These are phyloP conservation scores for Harringtonia lauricola DNA, from an alignment of 2,329 filamentous ascomycete species.

Conservation along the genomic window DNA sequence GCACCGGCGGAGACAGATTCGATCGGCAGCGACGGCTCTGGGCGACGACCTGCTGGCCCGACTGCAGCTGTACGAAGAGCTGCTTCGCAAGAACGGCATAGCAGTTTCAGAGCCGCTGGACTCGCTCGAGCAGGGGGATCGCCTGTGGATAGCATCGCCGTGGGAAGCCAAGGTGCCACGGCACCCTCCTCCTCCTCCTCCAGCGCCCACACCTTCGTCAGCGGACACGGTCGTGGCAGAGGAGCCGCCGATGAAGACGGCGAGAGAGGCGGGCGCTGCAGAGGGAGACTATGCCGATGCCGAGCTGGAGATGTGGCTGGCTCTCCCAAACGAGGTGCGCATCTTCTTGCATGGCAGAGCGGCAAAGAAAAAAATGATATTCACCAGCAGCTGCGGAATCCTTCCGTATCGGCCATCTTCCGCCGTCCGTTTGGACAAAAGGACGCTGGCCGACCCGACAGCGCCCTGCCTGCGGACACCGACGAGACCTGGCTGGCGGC, in stretches of 20 bases:
- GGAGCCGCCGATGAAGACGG: too few relatives aligned
- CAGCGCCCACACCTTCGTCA: too few relatives aligned
- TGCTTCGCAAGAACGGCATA: constrained; percentile 17
- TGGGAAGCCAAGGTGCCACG: constrained; percentile 5
- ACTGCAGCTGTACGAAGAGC: constrained; percentile 16
- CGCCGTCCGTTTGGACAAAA: not conserved
- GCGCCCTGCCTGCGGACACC: too few relatives aligned
- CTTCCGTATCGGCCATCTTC: constrained; percentile 2
- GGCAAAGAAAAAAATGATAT: too few relatives aligned
- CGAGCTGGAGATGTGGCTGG: constrained; percentile 1
- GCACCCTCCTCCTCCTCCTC: too few relatives aligned
- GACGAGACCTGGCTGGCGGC: not conserved
- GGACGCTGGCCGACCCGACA: not conserved
- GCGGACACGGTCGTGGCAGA: too few relatives aligned
- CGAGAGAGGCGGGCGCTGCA: too few relatives aligned
- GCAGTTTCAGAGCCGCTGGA: constrained; percentile 8
- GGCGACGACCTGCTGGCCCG: constrained; percentile 17
- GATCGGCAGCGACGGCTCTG: constrained; percentile 14
- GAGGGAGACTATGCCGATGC: not conserved
- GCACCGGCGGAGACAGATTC: constrained; percentile 13
- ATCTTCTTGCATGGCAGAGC: too few relatives aligned
- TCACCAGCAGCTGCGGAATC: constrained; percentile 1
- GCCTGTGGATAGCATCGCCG: constrained; percentile 16
- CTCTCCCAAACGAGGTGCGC: constrained; percentile 1
- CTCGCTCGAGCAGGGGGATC: constrained; percentile 4